Evolutionary conservation across 305 asterid species (phyloP).

Genomic region (Fraxinus ornus): DNA sequence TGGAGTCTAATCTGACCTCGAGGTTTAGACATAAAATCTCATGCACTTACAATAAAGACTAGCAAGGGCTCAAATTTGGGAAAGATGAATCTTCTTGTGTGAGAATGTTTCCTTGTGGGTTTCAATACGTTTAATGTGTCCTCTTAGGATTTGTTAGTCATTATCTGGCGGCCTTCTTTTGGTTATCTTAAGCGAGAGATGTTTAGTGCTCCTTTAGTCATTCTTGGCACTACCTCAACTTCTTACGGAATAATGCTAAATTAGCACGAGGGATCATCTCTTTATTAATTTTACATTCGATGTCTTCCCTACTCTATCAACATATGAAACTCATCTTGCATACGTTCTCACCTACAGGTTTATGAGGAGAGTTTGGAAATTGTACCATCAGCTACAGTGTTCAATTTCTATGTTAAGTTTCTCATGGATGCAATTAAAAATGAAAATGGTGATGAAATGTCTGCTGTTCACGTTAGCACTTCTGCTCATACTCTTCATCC

Average conservation of each 20-base stretch:
- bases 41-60: neutral
- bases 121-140: neutral
- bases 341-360: conserved; percentile 47
- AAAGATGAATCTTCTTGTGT: neutral
- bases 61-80: neutral
- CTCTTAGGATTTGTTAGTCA: neutral
- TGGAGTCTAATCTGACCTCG: neutral
- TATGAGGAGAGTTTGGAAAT: conserved; percentile 68
- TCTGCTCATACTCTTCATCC: conserved; percentile 39
- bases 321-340: conserved; percentile 23
- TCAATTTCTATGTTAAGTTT: conserved; percentile 62
- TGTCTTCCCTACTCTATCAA: conserved; percentile 5
- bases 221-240: neutral
- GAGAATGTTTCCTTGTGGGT: neutral
- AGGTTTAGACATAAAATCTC: neutral
- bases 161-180: neutral
- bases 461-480: conserved; percentile 24
- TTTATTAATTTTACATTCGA: conserved; percentile 4
- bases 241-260: neutral
- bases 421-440: conserved; percentile 48
- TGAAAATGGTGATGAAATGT: conserved; percentile 33
- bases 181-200: neutral
- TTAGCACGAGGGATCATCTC: neutral
- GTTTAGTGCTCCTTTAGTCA: neutral
- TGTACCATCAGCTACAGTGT: conserved; percentile 57